These are phyloP conservation scores for Ettlia oleoabundans DNA, from an alignment of 139 green algal species.

Conservation along the genomic window DNA sequence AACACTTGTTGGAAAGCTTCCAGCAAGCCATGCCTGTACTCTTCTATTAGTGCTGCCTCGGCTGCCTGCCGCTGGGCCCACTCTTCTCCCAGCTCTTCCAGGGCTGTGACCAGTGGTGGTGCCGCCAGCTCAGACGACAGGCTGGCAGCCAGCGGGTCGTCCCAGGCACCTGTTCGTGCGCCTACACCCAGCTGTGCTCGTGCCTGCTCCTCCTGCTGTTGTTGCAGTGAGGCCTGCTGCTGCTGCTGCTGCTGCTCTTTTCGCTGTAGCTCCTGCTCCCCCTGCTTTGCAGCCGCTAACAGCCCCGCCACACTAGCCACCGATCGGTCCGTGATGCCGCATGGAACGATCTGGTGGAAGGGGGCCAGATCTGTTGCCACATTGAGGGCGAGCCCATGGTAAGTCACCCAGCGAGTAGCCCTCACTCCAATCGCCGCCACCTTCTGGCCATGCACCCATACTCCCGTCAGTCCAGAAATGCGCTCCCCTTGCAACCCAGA, in stretches of 20 bases:
- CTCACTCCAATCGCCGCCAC: slow-evolving; percentile 82
- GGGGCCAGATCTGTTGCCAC: slow-evolving; percentile 65
- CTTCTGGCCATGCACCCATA: slow-evolving; percentile 75
- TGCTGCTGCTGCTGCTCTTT: background rate
- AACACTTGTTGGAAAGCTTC: slow-evolving; percentile 74
- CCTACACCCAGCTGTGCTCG: background rate
- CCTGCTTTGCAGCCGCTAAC: background rate
- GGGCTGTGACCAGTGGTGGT: background rate
- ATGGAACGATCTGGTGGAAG: slow-evolving; percentile 80
- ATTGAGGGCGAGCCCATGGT: slow-evolving; percentile 86
- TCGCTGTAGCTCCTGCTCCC: background rate
- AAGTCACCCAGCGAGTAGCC: slow-evolving; percentile 75
- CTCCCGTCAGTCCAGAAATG: slow-evolving; percentile 74
- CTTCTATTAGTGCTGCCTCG: slow-evolving; percentile 53
- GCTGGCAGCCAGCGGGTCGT: slow-evolving; percentile 1
- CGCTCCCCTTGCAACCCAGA: slow-evolving; percentile 62
- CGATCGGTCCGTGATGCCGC: slow-evolving; percentile 65
- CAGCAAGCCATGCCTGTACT: slow-evolving; percentile 75
- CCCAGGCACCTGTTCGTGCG: background rate
- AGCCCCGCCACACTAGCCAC: slow-evolving; percentile 47
- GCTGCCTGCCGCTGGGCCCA: background rate
- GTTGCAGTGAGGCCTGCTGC: background rate
- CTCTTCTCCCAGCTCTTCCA: background rate
- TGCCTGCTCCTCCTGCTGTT: background rate
- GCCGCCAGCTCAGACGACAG: background rate